Conservation (phyloP, 1,284 basidiomycete genomes). For the Cerioporus squamosus region DNA sequence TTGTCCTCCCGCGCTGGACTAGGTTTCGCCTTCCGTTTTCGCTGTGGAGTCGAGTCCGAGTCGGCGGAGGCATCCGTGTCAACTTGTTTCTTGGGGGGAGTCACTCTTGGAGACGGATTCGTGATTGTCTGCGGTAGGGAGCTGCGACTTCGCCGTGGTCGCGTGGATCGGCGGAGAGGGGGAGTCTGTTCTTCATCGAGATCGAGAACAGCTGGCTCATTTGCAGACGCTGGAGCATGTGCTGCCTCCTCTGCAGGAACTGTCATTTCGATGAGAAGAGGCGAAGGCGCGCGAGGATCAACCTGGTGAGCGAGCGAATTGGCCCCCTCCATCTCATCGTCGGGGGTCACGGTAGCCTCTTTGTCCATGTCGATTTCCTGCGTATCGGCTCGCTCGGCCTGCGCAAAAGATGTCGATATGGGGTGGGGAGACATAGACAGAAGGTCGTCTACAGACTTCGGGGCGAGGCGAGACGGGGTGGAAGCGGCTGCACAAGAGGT, state of each 20-base stretch:
- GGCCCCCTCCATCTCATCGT: conserved; percentile 27
- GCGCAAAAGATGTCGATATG: neutral
- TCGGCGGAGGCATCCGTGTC: too few relatives aligned
- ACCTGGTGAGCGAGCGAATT: conserved; percentile 8
- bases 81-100: too few relatives aligned
- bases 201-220: neutral
- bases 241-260: neutral
- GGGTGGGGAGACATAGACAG: conserved; percentile 41
- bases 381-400: too few relatives aligned
- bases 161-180: conserved; percentile 26
- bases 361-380: neutral
- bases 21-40: conserved; percentile 18
- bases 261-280: neutral
- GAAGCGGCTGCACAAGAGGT: neutral
- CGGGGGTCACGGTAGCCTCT: conserved; percentile 14
- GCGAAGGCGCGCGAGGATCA: neutral
- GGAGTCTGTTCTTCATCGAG: neutral
- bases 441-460: conserved; percentile 44
- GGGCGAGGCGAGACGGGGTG: neutral
- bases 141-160: conserved; percentile 17
- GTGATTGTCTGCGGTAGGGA: conserved; percentile 20
- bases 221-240: too few relatives aligned
- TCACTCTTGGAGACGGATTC: neutral
- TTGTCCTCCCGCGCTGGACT: neutral
- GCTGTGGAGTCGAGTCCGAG: neutral